Percentiles rank a stretch among this genome's conserved stretches.
phyloP scores from a whole-genome alignment of 176 grass and related monocot genomes.

The Thinopyrum elongatum region DNA sequence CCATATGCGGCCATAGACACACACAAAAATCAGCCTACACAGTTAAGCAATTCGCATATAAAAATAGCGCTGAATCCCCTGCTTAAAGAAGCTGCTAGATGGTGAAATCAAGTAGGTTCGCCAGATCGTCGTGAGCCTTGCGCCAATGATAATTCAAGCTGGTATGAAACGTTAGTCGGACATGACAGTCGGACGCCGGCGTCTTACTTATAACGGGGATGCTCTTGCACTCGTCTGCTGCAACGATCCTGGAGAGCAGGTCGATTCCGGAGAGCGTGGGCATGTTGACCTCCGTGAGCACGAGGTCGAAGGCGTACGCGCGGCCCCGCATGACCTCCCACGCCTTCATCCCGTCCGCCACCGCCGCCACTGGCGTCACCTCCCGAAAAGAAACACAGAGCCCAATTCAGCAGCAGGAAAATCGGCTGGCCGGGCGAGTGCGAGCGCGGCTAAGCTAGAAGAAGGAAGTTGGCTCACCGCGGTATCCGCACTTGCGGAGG shows the following conservation, averaged over 20 bases:
- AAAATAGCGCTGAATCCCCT: background rate
- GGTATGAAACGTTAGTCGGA: background rate
- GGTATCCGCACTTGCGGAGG: constrained; percentile 94
- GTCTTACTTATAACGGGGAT: constrained; percentile 93
- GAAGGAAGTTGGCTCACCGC: constrained; percentile 26
- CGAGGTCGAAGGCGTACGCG: constrained; percentile 81
- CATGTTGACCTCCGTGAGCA: constrained; percentile 91
- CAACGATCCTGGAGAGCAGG: constrained; percentile 75
- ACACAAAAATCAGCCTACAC: background rate
- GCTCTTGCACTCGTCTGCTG: constrained; percentile 82
- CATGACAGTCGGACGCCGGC: background rate
- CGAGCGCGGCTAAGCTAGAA: background rate
- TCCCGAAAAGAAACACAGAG: background rate
- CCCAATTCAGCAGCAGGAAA: background rate
- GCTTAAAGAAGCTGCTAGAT: no score
- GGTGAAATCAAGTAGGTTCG: background rate
- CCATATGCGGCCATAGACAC: background rate
- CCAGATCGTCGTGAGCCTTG: background rate
- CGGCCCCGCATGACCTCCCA: constrained; percentile 79
- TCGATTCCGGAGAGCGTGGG: constrained; percentile 87
- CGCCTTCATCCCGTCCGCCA: constrained; percentile 86
- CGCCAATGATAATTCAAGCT: background rate
- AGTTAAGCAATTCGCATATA: background rate
- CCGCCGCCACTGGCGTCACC: constrained; percentile 58
- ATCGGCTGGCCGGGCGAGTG: background rate